These are phyloP conservation scores for Pythium brachiatum DNA, from an alignment of 352 stramenopile genomes.

Conservation along the genomic window DNA sequence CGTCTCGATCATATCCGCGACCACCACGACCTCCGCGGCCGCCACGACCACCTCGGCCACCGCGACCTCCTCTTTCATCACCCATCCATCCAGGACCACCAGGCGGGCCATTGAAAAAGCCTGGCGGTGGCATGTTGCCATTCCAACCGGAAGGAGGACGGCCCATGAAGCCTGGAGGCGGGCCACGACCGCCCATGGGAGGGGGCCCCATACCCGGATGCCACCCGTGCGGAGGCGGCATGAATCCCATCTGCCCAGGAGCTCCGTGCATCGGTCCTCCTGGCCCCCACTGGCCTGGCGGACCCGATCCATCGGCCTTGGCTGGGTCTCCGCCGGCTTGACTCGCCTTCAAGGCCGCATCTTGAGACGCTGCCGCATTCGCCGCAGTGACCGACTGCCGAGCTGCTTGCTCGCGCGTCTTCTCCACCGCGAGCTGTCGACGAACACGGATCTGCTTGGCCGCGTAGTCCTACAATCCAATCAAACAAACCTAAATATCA, in stretches of 20 bases:
- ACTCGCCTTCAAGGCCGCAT: slow-evolving; percentile 3
- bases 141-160: slow-evolving; percentile 41
- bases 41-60: slow-evolving; percentile 33
- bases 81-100: slow-evolving; percentile 50
- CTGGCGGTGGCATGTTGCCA: slow-evolving; percentile 38
- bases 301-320: slow-evolving; percentile 24
- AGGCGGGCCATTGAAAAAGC: slow-evolving; percentile 39
- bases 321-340: slow-evolving; percentile 14
- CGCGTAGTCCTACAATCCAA: slow-evolving; percentile 69
- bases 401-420: slow-evolving; percentile 76
- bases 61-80: slow-evolving; percentile 26
- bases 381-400: slow-evolving; percentile 63
- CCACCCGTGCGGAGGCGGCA: slow-evolving; percentile 62
- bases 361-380: slow-evolving; percentile 22
- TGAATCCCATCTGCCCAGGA: slow-evolving; percentile 40
- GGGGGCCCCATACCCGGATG: slow-evolving; percentile 69
- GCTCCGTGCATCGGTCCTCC: slow-evolving; percentile 24
- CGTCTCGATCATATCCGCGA: slow-evolving; percentile 20
- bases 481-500: not conserved
- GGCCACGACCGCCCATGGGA: slow-evolving; percentile 19
- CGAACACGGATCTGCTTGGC: slow-evolving; percentile 68
- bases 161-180: slow-evolving; percentile 28
- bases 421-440: slow-evolving; percentile 70
- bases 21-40: slow-evolving; percentile 29
- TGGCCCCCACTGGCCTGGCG: slow-evolving; percentile 23